A percentile compares a stretch with the other conserved stretches of the same genome.
phyloP scores from a whole-genome alignment of 2,329 filamentous ascomycete species.

The Phialocephala sp. region DNA sequence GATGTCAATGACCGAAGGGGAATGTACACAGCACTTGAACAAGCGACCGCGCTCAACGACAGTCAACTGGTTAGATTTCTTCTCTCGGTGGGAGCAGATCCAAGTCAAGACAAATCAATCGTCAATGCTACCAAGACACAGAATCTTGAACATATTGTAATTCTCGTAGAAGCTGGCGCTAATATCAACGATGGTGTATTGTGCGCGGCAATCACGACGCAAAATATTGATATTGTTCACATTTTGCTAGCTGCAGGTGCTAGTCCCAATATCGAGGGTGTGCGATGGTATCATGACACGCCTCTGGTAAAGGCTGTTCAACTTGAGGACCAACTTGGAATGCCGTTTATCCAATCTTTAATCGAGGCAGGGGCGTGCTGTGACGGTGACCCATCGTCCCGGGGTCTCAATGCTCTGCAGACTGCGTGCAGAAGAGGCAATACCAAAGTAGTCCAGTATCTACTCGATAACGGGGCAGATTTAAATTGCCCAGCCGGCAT shows the following conservation, averaged over 20 bases:
- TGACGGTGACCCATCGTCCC: not conserved
- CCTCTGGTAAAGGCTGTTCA: constrained; percentile 1
- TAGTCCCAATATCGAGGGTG: not conserved
- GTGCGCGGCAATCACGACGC: not conserved
- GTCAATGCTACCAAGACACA: not conserved
- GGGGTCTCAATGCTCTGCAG: not conserved
- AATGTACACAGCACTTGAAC: not conserved
- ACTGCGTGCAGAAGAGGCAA: not conserved
- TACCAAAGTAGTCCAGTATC: not conserved
- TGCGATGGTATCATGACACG: not conserved
- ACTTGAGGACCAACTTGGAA: not conserved
- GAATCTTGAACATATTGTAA: not conserved
- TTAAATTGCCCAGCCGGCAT: not conserved
- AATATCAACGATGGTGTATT: not conserved
- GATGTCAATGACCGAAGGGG: not conserved
- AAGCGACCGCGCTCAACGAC: not conserved
- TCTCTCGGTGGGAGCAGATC: not conserved
- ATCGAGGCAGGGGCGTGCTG: not conserved
- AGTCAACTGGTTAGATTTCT: not conserved
- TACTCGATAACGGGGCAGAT: not conserved
- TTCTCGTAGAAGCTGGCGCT: not conserved
- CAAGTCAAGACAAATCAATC: not conserved
- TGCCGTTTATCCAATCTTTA: not conserved
- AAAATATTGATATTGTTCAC: not conserved
- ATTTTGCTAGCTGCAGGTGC: not conserved